phyloP scores from a whole-genome alignment of 805 yeast species.

The Naumovozyma castellii region DNA sequence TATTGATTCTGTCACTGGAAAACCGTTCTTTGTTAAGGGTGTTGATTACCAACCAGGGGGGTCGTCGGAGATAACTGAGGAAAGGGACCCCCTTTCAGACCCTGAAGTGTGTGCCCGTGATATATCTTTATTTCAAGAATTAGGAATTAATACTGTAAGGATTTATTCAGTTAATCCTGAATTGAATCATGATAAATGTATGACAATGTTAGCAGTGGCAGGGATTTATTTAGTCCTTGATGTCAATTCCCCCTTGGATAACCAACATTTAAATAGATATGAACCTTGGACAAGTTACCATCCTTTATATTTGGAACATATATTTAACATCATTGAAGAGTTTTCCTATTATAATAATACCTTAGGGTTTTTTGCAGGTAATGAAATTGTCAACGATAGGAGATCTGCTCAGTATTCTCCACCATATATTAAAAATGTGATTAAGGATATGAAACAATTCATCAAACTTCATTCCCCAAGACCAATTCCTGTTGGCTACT shows the following conservation, averaged over 20 bases:
- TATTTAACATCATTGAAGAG: conserved; percentile 69
- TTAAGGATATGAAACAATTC: conserved; percentile 73
- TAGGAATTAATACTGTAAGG: conserved; percentile 80
- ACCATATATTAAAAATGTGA: conserved; percentile 62
- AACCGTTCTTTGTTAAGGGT: conserved; percentile 75
- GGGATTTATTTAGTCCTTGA: conserved; percentile 88
- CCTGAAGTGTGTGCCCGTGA: conserved; percentile 70
- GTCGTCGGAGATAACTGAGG: conserved; percentile 55
- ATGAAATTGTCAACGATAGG: conserved; percentile 78
- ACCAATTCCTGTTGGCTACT: conserved; percentile 80
- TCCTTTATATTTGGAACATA: conserved; percentile 57
- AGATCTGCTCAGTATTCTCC: conserved; percentile 63
- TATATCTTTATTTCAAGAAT: conserved; percentile 64
- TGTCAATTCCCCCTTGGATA: conserved; percentile 76
- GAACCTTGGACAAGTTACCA: conserved; percentile 91
- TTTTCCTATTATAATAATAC: conserved; percentile 83
- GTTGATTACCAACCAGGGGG: conserved; percentile 97
- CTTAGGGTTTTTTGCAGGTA: conserved; percentile 84
- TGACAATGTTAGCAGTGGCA: conserved; percentile 83
- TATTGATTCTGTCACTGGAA: conserved; percentile 60
- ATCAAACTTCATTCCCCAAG: conserved; percentile 52
- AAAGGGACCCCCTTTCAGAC: conserved; percentile 69
- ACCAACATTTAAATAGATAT: conserved; percentile 76
- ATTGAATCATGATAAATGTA: conserved; percentile 77
- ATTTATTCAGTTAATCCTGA: conserved; percentile 81